Evolutionary conservation across 148 eudicot species (phyloP).

Genomic region (Rhododendron molle): DNA sequence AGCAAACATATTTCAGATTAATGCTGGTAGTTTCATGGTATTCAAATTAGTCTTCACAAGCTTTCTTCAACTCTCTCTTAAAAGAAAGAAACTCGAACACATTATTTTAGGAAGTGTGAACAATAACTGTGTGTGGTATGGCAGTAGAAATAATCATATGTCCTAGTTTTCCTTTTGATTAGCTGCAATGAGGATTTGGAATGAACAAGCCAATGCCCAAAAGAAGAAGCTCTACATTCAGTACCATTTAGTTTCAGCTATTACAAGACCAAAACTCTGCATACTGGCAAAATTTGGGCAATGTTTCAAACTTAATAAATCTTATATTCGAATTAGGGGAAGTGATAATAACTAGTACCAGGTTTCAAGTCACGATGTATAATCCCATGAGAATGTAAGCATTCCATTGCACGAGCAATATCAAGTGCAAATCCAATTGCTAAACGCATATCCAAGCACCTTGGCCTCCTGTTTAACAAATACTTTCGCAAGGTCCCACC

Average conservation of each 20-base stretch:
- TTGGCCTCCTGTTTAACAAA: constrained; percentile 53
- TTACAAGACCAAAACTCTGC: neutral
- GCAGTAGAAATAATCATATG: neutral
- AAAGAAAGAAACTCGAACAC: neutral
- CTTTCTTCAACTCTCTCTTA: neutral
- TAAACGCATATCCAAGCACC: constrained; percentile 36
- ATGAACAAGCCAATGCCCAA: neutral
- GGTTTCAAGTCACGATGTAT: constrained; percentile 76
- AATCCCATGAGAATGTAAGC: constrained; percentile 69
- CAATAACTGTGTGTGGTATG: neutral
- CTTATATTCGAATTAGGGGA: neutral
- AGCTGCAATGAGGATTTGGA: neutral
- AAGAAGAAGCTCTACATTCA: neutral
- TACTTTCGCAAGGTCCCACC: constrained; percentile 64
- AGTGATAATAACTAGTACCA: constrained; percentile 25
- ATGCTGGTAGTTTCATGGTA: neutral
- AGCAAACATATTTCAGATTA: neutral
- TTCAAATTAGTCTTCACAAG: neutral
- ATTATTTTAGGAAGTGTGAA: neutral
- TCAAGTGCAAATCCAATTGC: constrained; percentile 71
- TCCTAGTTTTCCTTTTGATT: neutral
- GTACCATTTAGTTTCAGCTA: neutral
- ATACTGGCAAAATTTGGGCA: neutral
- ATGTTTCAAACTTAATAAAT: neutral
- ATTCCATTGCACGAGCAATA: constrained; percentile 77